These are phyloP conservation scores for Fusarium sp. DNA, from an alignment of 2,329 filamentous ascomycete genomes.

Conservation along the genomic window DNA sequence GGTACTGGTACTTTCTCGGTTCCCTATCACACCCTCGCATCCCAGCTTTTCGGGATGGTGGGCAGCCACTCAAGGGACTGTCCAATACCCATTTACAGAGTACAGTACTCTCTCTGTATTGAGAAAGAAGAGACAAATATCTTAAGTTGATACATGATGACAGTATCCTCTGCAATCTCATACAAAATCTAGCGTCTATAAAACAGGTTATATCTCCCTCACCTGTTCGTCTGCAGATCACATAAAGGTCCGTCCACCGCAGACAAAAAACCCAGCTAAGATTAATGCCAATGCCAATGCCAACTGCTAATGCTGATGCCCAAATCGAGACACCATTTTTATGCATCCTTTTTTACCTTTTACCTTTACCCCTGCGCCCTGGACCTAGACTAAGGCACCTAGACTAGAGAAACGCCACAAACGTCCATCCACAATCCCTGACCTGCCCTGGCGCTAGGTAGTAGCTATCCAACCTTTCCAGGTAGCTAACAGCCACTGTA, in stretches of 20 bases:
- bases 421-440: conserved; percentile 20
- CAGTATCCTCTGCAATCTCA: background rate
- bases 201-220: conserved; percentile 5
- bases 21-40: conserved; percentile 30
- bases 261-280: background rate
- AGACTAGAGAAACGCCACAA: conserved; percentile 28
- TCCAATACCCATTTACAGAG: background rate
- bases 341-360: conserved; percentile 18
- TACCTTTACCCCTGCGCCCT: conserved; percentile 24
- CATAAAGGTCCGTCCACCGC: conserved; percentile 36
- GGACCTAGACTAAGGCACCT: background rate
- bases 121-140: background rate
- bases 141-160: background rate
- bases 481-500: conserved; percentile 2
- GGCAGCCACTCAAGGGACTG: background rate
- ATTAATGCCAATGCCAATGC: conserved; percentile 9
- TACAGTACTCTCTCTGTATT: background rate
- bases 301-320: conserved; percentile 10
- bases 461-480: conserved; percentile 7
- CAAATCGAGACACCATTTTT: conserved; percentile 13
- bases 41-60: conserved; percentile 25
- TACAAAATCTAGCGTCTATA: background rate
- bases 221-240: conserved; percentile 21
- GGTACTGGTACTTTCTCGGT: background rate
- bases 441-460: conserved; percentile 2